These are phyloP conservation scores for Acanthamoeba lenticulata DNA, from an alignment of 208 protist genomes.

Conservation along the genomic window DNA sequence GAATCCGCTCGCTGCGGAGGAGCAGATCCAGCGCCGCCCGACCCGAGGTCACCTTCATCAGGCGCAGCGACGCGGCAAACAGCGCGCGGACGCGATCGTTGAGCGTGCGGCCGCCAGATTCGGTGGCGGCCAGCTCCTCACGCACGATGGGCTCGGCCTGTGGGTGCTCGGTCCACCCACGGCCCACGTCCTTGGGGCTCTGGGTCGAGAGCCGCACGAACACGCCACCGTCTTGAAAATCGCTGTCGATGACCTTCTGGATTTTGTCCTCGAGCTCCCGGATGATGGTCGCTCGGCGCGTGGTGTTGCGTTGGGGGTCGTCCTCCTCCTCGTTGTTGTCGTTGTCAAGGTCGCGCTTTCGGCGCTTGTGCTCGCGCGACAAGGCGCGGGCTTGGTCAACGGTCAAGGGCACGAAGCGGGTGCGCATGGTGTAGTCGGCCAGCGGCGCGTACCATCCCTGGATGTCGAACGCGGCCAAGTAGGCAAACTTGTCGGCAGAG, in stretches of 20 bases:
- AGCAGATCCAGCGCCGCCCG: neutral
- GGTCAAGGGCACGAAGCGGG: neutral
- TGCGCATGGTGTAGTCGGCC: neutral
- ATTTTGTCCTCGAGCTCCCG: neutral
- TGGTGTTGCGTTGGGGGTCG: neutral
- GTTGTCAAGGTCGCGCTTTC: neutral
- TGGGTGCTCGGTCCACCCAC: neutral
- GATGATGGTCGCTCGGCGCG: neutral
- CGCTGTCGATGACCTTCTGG: neutral
- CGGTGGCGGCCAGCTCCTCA: neutral
- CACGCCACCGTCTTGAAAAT: neutral
- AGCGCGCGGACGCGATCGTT: slow-evolving; percentile 14
- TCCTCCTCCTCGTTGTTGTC: neutral
- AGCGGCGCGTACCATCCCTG: slow-evolving; percentile 3
- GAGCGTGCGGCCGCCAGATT: neutral
- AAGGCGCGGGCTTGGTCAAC: slow-evolving; percentile 6
- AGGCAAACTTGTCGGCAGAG: neutral
- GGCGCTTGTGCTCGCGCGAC: neutral
- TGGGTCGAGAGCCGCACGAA: slow-evolving; percentile 43
- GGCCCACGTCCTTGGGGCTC: slow-evolving; percentile 36
- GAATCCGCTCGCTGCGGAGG: neutral
- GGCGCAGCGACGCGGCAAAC: neutral
- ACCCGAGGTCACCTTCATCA: neutral
- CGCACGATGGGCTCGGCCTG: neutral
- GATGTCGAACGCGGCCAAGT: slow-evolving; percentile 37